These are phyloP conservation scores for bread wheat (Triticum aestivum) DNA, from an alignment of 176 grass and related monocot genomes.

Conservation along the genomic window DNA sequence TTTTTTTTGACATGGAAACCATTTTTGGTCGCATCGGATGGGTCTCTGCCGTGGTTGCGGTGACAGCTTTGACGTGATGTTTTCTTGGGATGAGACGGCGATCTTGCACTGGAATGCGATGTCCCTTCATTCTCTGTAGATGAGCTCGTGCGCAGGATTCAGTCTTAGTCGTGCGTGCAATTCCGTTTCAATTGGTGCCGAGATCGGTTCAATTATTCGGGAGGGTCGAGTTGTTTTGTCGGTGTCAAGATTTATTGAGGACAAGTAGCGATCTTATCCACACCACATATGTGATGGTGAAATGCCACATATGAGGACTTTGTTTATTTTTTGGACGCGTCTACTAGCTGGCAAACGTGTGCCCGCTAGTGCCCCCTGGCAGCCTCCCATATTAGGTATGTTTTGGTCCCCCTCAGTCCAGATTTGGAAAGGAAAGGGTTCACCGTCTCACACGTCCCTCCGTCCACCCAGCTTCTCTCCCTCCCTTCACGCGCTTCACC, in stretches of 20 bases:
- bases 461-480: too few species aligned
- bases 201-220: conserved; percentile 17
- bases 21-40: not conserved
- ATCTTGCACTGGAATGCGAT: not conserved
- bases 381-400: too few species aligned
- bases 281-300: not conserved
- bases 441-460: too few species aligned
- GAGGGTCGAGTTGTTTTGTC: conserved; percentile 17
- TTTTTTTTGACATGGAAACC: too few species aligned
- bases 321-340: too few species aligned
- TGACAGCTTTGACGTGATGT: not conserved
- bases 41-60: not conserved
- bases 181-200: not conserved
- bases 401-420: too few species aligned
- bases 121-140: not conserved
- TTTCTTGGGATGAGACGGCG: not conserved
- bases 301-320: not conserved
- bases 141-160: not conserved
- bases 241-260: not conserved
- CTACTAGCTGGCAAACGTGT: too few species aligned
- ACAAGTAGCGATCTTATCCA: not conserved
- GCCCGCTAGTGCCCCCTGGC: too few species aligned
- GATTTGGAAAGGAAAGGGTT: too few species aligned
- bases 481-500: too few species aligned
- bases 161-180: not conserved